Conservation (phyloP, 2,329 filamentous ascomycete species). For the Ilyonectria robusta region DNA sequence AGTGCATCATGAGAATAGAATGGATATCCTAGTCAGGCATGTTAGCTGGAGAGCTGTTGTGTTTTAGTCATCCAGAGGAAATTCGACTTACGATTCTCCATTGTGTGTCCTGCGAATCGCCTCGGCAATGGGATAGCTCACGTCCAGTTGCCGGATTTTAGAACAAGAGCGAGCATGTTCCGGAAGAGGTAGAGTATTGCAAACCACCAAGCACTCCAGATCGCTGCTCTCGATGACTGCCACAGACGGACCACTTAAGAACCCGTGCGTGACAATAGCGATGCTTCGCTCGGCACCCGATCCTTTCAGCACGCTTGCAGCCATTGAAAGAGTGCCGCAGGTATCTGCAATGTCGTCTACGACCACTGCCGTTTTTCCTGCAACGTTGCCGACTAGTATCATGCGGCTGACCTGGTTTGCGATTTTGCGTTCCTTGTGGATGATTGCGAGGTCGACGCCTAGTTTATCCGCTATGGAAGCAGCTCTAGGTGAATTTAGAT, state of each 20-base stretch:
- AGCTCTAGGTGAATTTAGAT: too few species aligned
- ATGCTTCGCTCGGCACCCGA: slow-evolving; percentile 89
- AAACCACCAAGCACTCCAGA: background rate
- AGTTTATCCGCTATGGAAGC: slow-evolving; percentile 80
- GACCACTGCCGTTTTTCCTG: slow-evolving; percentile 90
- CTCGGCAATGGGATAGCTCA: slow-evolving; percentile 7
- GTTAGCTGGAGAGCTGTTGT: too few species aligned
- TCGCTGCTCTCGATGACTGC: slow-evolving; percentile 15
- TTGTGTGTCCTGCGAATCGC: slow-evolving; percentile 17
- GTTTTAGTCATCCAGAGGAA: too few species aligned
- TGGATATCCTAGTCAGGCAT: too few species aligned
- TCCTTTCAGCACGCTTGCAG: slow-evolving; percentile 86
- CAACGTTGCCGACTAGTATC: slow-evolving; percentile 90
- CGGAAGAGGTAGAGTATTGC: slow-evolving; percentile 11
- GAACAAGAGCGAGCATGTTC: slow-evolving; percentile 1
- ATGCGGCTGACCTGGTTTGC: slow-evolving; percentile 89
- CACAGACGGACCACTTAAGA: slow-evolving; percentile 74
- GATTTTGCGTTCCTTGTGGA: slow-evolving; percentile 92
- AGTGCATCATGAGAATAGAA: too few species aligned
- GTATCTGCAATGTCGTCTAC: slow-evolving; percentile 98
- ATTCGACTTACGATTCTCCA: slow-evolving; percentile 3
- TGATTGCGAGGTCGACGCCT: slow-evolving; percentile 89
- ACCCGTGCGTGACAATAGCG: slow-evolving; percentile 94
- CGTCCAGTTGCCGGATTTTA: too few species aligned
- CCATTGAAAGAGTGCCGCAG: slow-evolving; percentile 86